Evolutionary conservation across 2,329 filamentous ascomycete species (phyloP), one percentile per base, ranked within the genome.

Genomic region (Clarireedia sp.): DNA sequence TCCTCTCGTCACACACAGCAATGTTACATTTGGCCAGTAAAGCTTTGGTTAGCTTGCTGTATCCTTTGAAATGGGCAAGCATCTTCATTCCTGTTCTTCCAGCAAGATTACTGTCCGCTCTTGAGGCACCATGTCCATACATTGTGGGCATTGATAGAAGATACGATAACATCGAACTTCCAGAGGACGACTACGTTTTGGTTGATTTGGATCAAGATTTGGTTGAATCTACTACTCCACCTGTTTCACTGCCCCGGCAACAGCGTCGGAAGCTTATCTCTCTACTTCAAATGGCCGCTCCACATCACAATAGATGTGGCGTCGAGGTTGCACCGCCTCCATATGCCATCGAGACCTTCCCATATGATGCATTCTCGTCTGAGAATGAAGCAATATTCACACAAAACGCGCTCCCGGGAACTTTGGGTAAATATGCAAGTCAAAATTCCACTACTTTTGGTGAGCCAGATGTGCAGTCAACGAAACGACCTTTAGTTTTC

Each of bases 41-140:
- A 69, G 90, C 92, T n/a, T 75, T 97, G 56, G 81, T 82, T 33
- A 91, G 86, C 69, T 75, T 97, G 38, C 74, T 99, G 19, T 99
- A 96, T 69, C 92, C 91, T 7, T 75, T 97, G 51, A 87, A 90
- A 61, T 97, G 94, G 92, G 83, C 89, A 3, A 95, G 91, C 64
- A 90, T 97, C 48, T 90, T 96, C 68, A 96, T 97, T 60, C 92
- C 92, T 2, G 80, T 97, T 36, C 78, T 99, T 8, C 92, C 92
- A 5, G 89, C 90, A 8, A 83, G 92, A 37, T 76, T 99, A 21
- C 78, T 99, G 9, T 91, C 94, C 52, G 92, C 90, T 2, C 79
- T 99, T 17, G 94, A 97, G 65, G 92, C 92, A 1, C 92, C 92
- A 2, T 97, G 94, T 64, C 94, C 94, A 0, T 99, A 97, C 66